phyloP scores from a whole-genome alignment of 2,329 filamentous ascomycete genomes.

The Fusarium pininemorale region DNA sequence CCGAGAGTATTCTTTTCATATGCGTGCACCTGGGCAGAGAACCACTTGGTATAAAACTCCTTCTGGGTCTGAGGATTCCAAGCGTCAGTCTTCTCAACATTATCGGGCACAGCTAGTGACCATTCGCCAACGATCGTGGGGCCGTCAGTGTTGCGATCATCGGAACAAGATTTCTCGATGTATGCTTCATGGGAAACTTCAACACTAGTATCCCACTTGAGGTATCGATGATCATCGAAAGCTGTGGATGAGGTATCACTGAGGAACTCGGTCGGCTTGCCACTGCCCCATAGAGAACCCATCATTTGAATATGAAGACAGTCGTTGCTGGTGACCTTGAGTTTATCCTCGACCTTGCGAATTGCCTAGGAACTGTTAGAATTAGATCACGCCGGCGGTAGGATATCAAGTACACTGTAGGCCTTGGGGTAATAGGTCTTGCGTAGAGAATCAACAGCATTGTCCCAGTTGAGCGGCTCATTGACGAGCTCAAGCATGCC shows the following conservation, averaged over 20 bases:
- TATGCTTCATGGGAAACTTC: constrained; percentile 53
- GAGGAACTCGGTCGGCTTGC: constrained; percentile 59
- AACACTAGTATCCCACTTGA: constrained; percentile 58
- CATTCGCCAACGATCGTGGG: constrained; percentile 66
- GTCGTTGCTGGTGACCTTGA: constrained; percentile 52
- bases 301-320: constrained; percentile 62
- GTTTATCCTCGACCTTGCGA: constrained; percentile 56
- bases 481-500: constrained; percentile 64
- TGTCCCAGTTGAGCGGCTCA: constrained; percentile 36
- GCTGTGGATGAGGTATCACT: constrained; percentile 54
- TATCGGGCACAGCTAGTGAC: constrained; percentile 60
- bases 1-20: constrained; percentile 37
- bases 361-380: constrained; percentile 46
- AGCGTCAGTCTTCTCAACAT: constrained; percentile 54
- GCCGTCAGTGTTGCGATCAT: constrained; percentile 53
- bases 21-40: constrained; percentile 36
- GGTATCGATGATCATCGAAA: constrained; percentile 68
- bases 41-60: constrained; percentile 41
- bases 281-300: constrained; percentile 64
- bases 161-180: constrained; percentile 59
- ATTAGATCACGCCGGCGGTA: fast-evolving
- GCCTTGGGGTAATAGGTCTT: constrained; percentile 35
- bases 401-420: constrained; percentile 15
- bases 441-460: constrained; percentile 30
- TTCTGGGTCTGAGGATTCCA: constrained; percentile 35